Evolutionary conservation across 108 stramenopile species (phyloP).

Genomic region (Fistulifera solaris): DNA sequence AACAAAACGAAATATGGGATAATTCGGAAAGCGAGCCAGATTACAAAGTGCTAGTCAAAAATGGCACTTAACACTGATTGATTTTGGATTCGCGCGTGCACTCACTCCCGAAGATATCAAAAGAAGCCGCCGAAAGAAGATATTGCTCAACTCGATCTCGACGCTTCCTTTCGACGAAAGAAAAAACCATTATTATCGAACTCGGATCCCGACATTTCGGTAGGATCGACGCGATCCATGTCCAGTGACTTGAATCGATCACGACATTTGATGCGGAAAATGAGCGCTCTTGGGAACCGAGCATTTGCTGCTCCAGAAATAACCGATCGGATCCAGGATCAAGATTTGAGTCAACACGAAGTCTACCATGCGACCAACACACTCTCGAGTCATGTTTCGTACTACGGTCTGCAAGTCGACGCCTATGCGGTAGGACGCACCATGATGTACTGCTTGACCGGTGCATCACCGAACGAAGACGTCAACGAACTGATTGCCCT

Average conservation of each 20-base stretch:
- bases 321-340: not conserved
- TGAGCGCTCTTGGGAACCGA: slow-evolving; percentile 51
- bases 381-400: slow-evolving; percentile 30
- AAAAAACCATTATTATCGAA: not conserved
- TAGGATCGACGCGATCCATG: not conserved
- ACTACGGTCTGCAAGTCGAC: slow-evolving; percentile 68
- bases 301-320: slow-evolving; percentile 52
- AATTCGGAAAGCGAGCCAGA: not conserved
- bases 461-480: slow-evolving; percentile 35
- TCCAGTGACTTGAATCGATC: not conserved
- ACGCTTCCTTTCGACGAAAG: not conserved
- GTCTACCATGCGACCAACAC: slow-evolving; percentile 11
- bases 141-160: slow-evolving; percentile 3
- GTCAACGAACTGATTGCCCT: slow-evolving; percentile 31
- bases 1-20: slow-evolving; percentile 10
- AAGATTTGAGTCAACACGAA: not conserved
- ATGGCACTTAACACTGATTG: slow-evolving; percentile 57
- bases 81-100: slow-evolving; percentile 77
- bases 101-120: slow-evolving; percentile 31
- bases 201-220: not conserved
- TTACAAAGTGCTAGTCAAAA: slow-evolving; percentile 14
- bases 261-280: slow-evolving; percentile 9
- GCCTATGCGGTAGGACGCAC: slow-evolving; percentile 58
- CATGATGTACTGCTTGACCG: slow-evolving; percentile 55
- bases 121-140: not conserved